Base-by-base conservation (phyloP, 805 yeast genomes). In the Saturnispora ahearnii region DNA sequence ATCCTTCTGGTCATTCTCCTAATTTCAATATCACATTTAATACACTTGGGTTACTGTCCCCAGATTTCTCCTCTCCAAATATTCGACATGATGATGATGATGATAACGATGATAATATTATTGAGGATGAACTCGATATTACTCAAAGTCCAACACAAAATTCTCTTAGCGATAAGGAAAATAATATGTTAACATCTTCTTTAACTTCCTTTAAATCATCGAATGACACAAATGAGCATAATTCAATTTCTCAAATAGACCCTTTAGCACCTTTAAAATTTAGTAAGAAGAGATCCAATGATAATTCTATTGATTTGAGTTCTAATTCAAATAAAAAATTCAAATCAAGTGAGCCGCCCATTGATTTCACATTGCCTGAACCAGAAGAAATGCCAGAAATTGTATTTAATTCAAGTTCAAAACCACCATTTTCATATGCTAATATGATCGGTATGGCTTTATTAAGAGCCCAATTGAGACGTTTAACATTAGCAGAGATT, bases 361-460 rank as follows among this genome's bases (percentile, higher is more conserved):
- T 54, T 41, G 57, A 57, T 38, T 56, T 63, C 24, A 55, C 57
- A 22, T 56, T 70, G 5, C 73, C 73, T 0, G 59, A 59, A 6
- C 72, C 74, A 3, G 61, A 60, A 21, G 66, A 65, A 48, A 61
- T 73, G 69, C 77, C 79, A 4, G 59, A 59, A 9, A 60, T 74
- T 10, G 54, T 57, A 29, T 81, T 82, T 57, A 79, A 82, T 9
- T 77, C 80, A 26, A 52, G 47, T 22, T 57, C 57, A 3, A 91
- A 93, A 65, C 99, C 99, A 2, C 96, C 96, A 0, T 90, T 82
- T 64, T 87, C 96, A 5, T 91, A 91, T 62, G 99, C 99, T 3
- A 83, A 89, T 47, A 73, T 91, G 52, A 91, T 91, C 55, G 96
- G 96, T 2, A 82, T 91, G 84, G 91, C 98, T 1, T 86, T 91